Evolutionary conservation across 1,284 basidiomycete genomes (phyloP).

Genomic region (Mycena sp.): DNA sequence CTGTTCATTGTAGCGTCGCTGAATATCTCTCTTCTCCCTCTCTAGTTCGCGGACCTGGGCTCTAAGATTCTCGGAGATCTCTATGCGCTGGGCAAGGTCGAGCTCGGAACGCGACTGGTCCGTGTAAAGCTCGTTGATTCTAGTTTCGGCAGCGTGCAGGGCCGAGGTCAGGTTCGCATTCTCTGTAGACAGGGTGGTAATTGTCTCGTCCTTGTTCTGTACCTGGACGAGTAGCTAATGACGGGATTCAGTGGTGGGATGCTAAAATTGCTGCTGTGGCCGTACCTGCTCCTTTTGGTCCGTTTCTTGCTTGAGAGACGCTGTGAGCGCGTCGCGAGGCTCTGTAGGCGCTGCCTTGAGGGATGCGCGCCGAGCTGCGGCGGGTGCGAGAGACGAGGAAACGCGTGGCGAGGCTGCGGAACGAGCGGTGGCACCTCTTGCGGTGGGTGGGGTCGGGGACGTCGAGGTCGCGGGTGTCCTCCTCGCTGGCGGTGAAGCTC

Average conservation of each 20-base stretch:
- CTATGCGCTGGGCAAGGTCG: conserved; percentile 81
- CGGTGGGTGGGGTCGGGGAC: conserved; percentile 54
- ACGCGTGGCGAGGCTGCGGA: conserved; percentile 59
- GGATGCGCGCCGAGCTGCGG: conserved; percentile 61
- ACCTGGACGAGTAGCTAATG: conserved; percentile 76
- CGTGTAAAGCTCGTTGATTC: conserved; percentile 79
- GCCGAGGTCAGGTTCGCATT: conserved; percentile 72
- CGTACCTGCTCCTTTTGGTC: conserved; percentile 83
- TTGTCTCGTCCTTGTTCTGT: conserved; percentile 79
- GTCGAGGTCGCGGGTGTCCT: conserved; percentile 58
- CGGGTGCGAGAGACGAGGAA: conserved; percentile 55
- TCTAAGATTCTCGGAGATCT: conserved; percentile 81
- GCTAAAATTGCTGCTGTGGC: conserved; percentile 26
- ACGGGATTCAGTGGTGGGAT: conserved; percentile 26
- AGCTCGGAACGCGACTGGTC: conserved; percentile 83
- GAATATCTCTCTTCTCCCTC: conserved; percentile 82
- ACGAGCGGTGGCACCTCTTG: conserved; percentile 61
- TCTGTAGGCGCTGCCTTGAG: conserved; percentile 57
- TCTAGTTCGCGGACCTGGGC: conserved; percentile 83
- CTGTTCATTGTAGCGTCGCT: conserved; percentile 86
- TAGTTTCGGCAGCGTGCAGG: conserved; percentile 72
- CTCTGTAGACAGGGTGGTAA: conserved; percentile 68
- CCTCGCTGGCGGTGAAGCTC: conserved; percentile 44
- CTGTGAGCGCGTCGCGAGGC: conserved; percentile 64
- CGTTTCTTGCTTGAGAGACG: conserved; percentile 77